Conservation (phyloP, 2,329 filamentous ascomycete species). For the Coniochaeta hoffmannii region DNA sequence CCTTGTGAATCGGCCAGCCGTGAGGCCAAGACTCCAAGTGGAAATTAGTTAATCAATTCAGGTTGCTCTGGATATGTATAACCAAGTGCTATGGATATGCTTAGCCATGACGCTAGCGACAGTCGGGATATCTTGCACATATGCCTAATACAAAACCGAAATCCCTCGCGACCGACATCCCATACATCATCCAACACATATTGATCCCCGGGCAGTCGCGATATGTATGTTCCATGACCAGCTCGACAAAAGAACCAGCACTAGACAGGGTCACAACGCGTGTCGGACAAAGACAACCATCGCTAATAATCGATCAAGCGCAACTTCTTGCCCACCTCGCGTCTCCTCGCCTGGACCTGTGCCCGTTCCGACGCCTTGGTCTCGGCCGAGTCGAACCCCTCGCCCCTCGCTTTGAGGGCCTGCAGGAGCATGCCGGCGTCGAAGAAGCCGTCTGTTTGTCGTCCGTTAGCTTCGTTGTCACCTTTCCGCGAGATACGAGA, state of each 20-base stretch:
- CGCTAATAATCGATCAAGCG: conserved; percentile 58
- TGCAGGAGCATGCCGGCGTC: conserved; percentile 92
- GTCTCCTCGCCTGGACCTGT: conserved; percentile 47
- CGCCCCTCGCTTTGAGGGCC: conserved; percentile 67
- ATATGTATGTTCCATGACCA: no score
- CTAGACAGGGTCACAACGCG: neutral
- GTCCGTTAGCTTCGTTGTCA: conserved; percentile 13
- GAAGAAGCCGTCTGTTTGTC: conserved; percentile 79
- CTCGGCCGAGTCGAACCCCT: conserved; percentile 43
- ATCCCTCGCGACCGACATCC: no score
- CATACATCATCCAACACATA: no score
- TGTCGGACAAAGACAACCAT: neutral
- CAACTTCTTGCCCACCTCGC: conserved; percentile 70
- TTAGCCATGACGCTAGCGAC: neutral
- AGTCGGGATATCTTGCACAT: neutral
- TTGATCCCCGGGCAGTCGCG: no score
- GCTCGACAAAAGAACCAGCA: neutral
- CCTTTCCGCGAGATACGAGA: neutral
- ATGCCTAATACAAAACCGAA: neutral
- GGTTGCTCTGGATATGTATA: neutral
- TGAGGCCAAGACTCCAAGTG: no score
- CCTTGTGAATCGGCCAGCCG: no score
- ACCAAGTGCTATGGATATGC: neutral
- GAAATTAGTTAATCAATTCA: no score
- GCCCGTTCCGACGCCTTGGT: conserved; percentile 51